A percentile compares a stretch with the other conserved stretches of the same genome.
Conservation (phyloP, 2,329 filamentous ascomycete species). For the Trichoderma endophyticum region DNA sequence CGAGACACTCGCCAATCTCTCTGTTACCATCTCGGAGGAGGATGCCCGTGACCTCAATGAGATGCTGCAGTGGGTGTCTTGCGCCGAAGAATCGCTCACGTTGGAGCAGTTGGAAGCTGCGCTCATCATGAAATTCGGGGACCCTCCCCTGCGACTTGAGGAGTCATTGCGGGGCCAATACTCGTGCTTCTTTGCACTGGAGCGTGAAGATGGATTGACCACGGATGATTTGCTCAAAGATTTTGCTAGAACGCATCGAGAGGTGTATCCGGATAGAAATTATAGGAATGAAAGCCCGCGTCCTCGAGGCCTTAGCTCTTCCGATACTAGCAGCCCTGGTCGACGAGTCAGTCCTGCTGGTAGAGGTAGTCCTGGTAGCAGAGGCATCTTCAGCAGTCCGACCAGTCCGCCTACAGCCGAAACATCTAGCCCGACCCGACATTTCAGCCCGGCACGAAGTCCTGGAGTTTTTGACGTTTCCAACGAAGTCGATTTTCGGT, state of each 20-base stretch:
- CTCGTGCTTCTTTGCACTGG: constrained; percentile 45
- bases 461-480: constrained; percentile 32
- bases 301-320: constrained; percentile 18
- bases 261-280: constrained; percentile 23
- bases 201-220: constrained; percentile 43
- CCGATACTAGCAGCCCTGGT: constrained; percentile 2
- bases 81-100: constrained; percentile 42
- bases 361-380: constrained; percentile 1
- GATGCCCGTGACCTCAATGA: constrained; percentile 45
- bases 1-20: constrained; percentile 41
- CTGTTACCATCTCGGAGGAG: constrained; percentile 37
- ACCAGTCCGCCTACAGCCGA: constrained; percentile 25
- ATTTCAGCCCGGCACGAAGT: constrained; percentile 28
- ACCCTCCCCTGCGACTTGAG: constrained; percentile 40
- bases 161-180: constrained; percentile 44
- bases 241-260: constrained; percentile 33
- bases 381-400: constrained; percentile 17
- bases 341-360: constrained; percentile 18
- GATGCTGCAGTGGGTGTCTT: constrained; percentile 45
- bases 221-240: constrained; percentile 41
- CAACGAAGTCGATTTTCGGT: constrained; percentile 40
- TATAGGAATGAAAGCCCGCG: constrained; percentile 3
- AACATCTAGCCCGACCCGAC: constrained; percentile 21
- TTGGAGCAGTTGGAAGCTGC: constrained; percentile 44
- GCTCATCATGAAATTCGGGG: constrained; percentile 41